Conservation (phyloP, 2,329 filamentous ascomycete species). For the Chrysosphaeria jannelii region DNA sequence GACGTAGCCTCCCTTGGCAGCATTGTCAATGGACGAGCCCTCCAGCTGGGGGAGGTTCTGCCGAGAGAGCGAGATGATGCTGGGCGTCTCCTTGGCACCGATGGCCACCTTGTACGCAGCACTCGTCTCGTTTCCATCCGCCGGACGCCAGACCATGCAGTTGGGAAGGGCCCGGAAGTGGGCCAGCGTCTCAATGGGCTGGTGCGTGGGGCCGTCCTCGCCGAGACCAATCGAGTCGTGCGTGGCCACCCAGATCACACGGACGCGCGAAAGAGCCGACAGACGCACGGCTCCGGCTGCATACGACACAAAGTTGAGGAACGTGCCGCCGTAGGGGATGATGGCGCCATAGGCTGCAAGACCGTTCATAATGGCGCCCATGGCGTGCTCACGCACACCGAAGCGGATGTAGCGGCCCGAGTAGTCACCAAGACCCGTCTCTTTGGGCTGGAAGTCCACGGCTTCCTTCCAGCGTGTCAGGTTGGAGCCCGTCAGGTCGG, state of each 20-base stretch:
- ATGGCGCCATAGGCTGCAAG: conserved; percentile 83
- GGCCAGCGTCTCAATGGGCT: conserved; percentile 92
- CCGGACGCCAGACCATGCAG: conserved; percentile 97
- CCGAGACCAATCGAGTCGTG: conserved; percentile 98
- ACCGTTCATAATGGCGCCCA: conserved; percentile 88
- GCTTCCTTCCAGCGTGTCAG: conserved; percentile 95
- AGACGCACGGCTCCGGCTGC: conserved; percentile 85
- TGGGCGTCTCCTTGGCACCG: conserved; percentile 68
- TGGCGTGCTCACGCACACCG: conserved; percentile 73
- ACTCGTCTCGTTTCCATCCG: conserved; percentile 93
- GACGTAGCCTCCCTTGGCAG: conserved; percentile 85
- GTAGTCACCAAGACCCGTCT: conserved; percentile 56
- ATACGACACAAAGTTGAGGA: conserved; percentile 98
- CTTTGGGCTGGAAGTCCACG: conserved; percentile 85
- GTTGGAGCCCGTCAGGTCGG: conserved; percentile 95
- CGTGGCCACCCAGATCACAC: conserved; percentile 83
- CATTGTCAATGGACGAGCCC: conserved; percentile 67
- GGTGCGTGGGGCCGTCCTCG: conserved; percentile 94
- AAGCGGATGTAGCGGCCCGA: conserved; percentile 76
- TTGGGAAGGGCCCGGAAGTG: conserved; percentile 98
- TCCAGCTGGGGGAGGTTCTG: conserved; percentile 97
- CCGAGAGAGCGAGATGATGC: conserved; percentile 78
- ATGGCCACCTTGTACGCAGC: conserved; percentile 91
- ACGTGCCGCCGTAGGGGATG: conserved; percentile 82
- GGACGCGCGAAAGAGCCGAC: conserved; percentile 69